Evolutionary conservation across 1,284 basidiomycete species (phyloP).

Genomic region (Tilletia horrida): DNA sequence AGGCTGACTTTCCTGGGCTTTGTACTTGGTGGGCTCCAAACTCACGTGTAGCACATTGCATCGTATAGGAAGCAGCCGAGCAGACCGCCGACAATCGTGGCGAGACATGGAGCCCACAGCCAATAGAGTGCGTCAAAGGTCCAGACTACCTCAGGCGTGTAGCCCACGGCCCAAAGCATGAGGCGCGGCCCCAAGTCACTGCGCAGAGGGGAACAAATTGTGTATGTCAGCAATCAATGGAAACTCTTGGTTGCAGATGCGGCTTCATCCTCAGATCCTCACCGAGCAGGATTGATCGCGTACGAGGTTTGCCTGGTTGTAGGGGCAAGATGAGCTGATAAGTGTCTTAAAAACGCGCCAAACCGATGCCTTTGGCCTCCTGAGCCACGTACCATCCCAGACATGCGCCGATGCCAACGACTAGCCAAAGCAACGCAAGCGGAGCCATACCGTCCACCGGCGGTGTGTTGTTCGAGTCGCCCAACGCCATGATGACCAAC

Average conservation of each 20-base stretch:
- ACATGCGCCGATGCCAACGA: conserved; percentile 16
- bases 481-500: conserved; percentile 24
- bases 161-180: conserved; percentile 17
- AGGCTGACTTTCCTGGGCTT: no score
- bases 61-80: conserved; percentile 25
- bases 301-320: conserved; percentile 8
- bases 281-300: conserved; percentile 1
- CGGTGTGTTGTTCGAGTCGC: conserved; percentile 25
- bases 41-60: conserved; percentile 22
- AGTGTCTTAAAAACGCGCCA: background rate
- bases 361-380: no score
- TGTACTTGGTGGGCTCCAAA: background rate
- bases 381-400: conserved; percentile 17
- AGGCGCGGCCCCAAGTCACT: background rate
- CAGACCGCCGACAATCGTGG: conserved; percentile 20
- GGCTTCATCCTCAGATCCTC: no score
- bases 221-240: no score
- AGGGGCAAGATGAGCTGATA: background rate
- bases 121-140: conserved; percentile 12
- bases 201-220: background rate
- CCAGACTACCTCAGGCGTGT: conserved; percentile 9
- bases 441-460: conserved; percentile 26
- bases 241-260: no score
- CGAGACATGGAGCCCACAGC: background rate
- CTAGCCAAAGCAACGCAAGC: conserved; percentile 19